Percentiles rank a stretch among this genome's conserved stretches.
Conservation (phyloP, 1,139 yeast species). For the Zygosaccharomyces sapae region DNA sequence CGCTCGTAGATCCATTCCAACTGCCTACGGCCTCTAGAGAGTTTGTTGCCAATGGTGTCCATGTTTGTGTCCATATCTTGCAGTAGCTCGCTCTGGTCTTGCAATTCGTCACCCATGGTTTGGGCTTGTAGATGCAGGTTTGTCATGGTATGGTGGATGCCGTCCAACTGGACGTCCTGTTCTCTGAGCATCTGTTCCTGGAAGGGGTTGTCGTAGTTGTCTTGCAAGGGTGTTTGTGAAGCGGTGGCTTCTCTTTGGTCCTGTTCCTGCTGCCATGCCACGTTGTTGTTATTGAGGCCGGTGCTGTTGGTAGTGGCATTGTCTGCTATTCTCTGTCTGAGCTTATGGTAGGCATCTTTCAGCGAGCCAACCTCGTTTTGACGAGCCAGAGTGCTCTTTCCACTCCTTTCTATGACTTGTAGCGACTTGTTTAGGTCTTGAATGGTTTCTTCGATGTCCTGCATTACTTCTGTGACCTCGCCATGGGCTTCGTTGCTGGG, state of each 20-base stretch:
- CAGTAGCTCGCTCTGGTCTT: constrained; percentile 76
- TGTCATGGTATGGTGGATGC: constrained; percentile 77
- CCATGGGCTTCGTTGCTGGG: constrained; percentile 40
- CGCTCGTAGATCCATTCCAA: constrained; percentile 70
- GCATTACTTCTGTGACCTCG: constrained; percentile 63
- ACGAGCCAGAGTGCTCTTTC: constrained; percentile 55
- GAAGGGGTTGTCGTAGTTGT: constrained; percentile 42
- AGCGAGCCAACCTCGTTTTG: constrained; percentile 49
- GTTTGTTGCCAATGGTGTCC: constrained; percentile 50
- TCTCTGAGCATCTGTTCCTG: constrained; percentile 74
- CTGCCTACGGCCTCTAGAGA: constrained; percentile 47
- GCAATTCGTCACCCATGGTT: constrained; percentile 81
- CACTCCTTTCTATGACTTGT: constrained; percentile 56
- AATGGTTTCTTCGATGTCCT: constrained; percentile 72
- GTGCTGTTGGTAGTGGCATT: no score
- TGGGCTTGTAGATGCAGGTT: constrained; percentile 82
- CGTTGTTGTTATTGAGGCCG: no score
- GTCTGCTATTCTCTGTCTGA: constrained; percentile 16
- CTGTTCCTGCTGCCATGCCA: constrained; percentile 15
- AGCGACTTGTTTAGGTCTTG: constrained; percentile 70
- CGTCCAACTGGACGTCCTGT: constrained; percentile 81
- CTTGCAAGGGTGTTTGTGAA: not conserved
- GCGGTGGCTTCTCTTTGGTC: constrained; percentile 29
- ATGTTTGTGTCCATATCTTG: constrained; percentile 79
- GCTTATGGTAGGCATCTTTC: constrained; percentile 38